These are phyloP conservation scores for Penicillium maclennaniae DNA, from an alignment of 495 filamentous ascomycete genomes.

Conservation along the genomic window DNA sequence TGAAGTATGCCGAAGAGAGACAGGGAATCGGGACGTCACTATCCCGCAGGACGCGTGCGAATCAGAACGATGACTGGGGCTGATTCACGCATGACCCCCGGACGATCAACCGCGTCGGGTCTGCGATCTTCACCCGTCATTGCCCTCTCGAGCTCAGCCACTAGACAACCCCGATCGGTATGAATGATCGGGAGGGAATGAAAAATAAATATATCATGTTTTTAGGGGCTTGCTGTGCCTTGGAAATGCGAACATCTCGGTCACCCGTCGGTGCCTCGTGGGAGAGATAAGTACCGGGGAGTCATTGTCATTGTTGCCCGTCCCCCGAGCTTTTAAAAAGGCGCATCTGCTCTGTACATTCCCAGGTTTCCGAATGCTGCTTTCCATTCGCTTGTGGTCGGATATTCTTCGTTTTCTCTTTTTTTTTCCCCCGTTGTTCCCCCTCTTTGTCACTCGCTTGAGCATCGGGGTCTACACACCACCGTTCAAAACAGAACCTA, in stretches of 20 bases:
- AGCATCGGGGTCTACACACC: not conserved
- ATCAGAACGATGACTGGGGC: slow-evolving; percentile 19
- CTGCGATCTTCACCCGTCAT: slow-evolving; percentile 12
- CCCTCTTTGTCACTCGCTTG: not conserved
- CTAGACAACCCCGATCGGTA: slow-evolving; percentile 1
- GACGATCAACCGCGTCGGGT: slow-evolving; percentile 20
- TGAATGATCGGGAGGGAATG: slow-evolving; percentile 3
- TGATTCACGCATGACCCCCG: slow-evolving; percentile 20
- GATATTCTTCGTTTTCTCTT: not conserved
- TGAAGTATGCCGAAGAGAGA: slow-evolving; percentile 7
- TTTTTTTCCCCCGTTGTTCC: not conserved
- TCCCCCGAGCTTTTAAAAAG: not conserved
- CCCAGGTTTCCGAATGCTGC: not conserved
- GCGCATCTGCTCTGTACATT: not conserved
- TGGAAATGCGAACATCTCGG: slow-evolving; percentile 17
- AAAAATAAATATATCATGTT: slow-evolving; percentile 1
- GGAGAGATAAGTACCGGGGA: not conserved
- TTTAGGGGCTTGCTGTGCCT: slow-evolving; percentile 12
- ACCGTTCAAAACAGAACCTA: slow-evolving; percentile 1
- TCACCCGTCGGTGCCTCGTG: slow-evolving; percentile 26
- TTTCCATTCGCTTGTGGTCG: not conserved
- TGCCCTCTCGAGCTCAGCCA: slow-evolving; percentile 9
- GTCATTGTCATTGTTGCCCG: slow-evolving; percentile 26
- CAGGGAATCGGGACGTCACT: slow-evolving; percentile 3
- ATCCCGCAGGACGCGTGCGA: slow-evolving; percentile 18